Evolutionary conservation across 1,284 basidiomycete species (phyloP).

Genomic region (Marasmius sp.): DNA sequence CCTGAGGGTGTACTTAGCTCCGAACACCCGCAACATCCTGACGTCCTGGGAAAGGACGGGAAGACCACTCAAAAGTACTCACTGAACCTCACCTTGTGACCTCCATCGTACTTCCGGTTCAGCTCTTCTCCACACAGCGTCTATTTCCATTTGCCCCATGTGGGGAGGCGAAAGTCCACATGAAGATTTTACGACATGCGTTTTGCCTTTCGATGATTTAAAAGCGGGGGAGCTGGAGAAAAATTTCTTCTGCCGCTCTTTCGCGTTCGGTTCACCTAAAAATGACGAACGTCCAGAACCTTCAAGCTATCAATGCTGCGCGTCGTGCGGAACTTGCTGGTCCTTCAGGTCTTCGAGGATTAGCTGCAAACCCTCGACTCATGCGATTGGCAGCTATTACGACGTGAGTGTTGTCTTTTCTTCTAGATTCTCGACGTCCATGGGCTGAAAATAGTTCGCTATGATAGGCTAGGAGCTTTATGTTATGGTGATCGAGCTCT

Average conservation of each 20-base stretch:
- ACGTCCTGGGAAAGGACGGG: too few species aligned
- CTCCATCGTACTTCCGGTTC: too few species aligned
- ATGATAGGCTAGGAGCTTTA: slow-evolving; percentile 19
- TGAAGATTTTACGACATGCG: too few species aligned
- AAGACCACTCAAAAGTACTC: too few species aligned
- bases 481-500: slow-evolving; percentile 18
- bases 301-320: slow-evolving; percentile 21
- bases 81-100: too few species aligned
- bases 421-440: not conserved
- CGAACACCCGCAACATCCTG: too few species aligned
- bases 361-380: slow-evolving; percentile 20
- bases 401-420: slow-evolving; percentile 14
- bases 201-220: too few species aligned
- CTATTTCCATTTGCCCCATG: too few species aligned
- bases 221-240: too few species aligned
- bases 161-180: too few species aligned
- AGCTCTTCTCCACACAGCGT: too few species aligned
- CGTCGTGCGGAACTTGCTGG: slow-evolving; percentile 22
- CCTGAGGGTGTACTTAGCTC: too few species aligned
- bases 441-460: not conserved
- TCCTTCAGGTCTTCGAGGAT: slow-evolving; percentile 19
- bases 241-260: not conserved
- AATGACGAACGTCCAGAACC: slow-evolving; percentile 14
- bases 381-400: slow-evolving; percentile 19
- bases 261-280: not conserved